Percentiles rank a stretch among this genome's conserved stretches.
Evolutionary conservation across 225 moss, liverwort and hornwort species (phyloP).

Genomic region (Sphagnum tenellum): DNA sequence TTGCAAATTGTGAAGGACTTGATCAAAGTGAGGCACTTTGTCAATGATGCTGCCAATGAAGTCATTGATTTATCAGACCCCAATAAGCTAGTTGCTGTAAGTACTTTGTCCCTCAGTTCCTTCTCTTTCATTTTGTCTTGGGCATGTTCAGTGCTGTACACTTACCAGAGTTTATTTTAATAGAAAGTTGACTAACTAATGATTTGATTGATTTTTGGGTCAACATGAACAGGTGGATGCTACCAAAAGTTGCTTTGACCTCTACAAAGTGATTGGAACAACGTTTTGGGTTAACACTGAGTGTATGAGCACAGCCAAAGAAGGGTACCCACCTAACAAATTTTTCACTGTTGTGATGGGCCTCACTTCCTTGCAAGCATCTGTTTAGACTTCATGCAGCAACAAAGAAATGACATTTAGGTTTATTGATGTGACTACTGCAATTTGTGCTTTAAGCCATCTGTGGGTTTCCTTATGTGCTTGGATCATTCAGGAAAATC

Average conservation of each 20-base stretch:
- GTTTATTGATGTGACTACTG: not conserved
- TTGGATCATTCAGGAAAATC: slow-evolving; percentile 39
- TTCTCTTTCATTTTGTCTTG: too few species aligned
- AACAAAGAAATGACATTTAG: too few species aligned
- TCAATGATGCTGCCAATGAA: slow-evolving; percentile 58
- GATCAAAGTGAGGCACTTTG: slow-evolving; percentile 39
- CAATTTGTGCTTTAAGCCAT: not conserved
- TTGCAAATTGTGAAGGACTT: slow-evolving; percentile 58
- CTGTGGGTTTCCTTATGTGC: too few species aligned
- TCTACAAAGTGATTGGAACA: slow-evolving; percentile 48
- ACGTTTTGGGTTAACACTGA: slow-evolving; percentile 80
- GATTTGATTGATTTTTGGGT: too few species aligned
- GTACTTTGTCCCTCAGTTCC: slow-evolving; percentile 10
- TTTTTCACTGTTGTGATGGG: too few species aligned
- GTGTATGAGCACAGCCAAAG: slow-evolving; percentile 46
- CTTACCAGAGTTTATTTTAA: too few species aligned
- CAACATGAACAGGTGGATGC: slow-evolving; percentile 38
- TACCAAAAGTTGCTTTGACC: slow-evolving; percentile 47
- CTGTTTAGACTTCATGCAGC: too few species aligned
- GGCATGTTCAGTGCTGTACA: too few species aligned
- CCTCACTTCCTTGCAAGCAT: too few species aligned
- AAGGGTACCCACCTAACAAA: slow-evolving; percentile 28
- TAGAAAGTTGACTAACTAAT: too few species aligned
- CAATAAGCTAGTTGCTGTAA: slow-evolving; percentile 50
- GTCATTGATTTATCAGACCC: slow-evolving; percentile 50